Base-by-base conservation (phyloP, 495 filamentous ascomycete genomes). In the Penicillium robsamsonii region DNA sequence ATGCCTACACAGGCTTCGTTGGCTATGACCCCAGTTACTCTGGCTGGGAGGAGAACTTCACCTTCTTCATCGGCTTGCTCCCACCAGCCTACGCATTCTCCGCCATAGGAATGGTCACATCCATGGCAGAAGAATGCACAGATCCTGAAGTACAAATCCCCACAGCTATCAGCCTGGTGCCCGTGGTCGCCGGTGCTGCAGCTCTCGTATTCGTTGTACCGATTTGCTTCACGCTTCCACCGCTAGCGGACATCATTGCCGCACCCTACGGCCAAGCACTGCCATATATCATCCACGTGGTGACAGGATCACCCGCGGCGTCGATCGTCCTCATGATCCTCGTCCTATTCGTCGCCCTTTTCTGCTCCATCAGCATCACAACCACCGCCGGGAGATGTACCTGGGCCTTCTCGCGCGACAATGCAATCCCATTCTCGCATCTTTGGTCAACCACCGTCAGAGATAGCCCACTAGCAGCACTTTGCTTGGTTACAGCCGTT, bases 261-360 rank as follows among this genome's bases (percentile, higher is more conserved):
- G 49, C 35, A 1, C 87, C 31, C 69, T 84, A 9, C 74, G 86
- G 71, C 81, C 69, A 62, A 63, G 56, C 59, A 10, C 56, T 67
- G 1, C 55, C 59, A 2, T 30, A 58, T 10, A 55, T 62, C n/a
- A 53, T 66, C 18, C 54, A 55, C 20, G 58, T 51, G 18, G 45
- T 59, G 29, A 61, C 46, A 12, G 67, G 59, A 42, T 58, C 55
- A 46, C 54, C 64, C 6, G 56, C 49, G 2, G 86, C 86, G 4
- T 86, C 84, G 2, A 84, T 91, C 41, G 84, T 78, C 6, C 76
- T 91, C 0, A 75, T 88, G 20, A 80, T 87, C 58, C 75, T 88
- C 1, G 77, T 88, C 45, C 71, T 89, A 3, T 77, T 84, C 29
- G 83, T 89, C 59, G 77, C 88, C 42, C 60, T 89, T 1, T 87